Evolutionary conservation across 768 basidiomycete genomes (phyloP), one percentile per base, ranked within the genome.

Genomic region (Auricularia cornea): DNA sequence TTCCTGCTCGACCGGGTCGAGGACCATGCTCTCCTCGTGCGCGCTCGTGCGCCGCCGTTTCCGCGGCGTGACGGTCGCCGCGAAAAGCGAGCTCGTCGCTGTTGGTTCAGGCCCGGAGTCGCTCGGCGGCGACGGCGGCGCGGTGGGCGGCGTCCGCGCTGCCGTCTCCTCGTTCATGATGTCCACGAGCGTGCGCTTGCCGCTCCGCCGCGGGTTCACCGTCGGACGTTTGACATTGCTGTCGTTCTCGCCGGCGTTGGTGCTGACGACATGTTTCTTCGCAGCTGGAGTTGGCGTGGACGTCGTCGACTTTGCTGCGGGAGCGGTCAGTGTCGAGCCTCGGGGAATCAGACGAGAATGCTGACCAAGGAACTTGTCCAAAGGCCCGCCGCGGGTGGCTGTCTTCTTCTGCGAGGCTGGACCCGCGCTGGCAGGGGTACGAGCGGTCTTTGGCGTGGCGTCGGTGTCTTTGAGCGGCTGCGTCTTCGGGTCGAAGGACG

Each of bases 121-220:
- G n/a, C n/a, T 60, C 64, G 78, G 81, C 67, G 80, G 82, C 68
- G 71, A 78, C 35, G 79, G 80, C 62, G 75, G 72, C 4, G 70
- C 26, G 60, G 57, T 18, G 69, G 68, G 10, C 69, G 70, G 30
- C 65, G 61, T 33, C 70, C 83, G 86, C 38, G 72, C 73, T 32
- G 74, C 77, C 11, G 84, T 66, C 65, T 90, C 90, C 20, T 81
- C 78, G 60, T 90, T 88, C 81, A 89, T 82, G 59, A 87, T 82
- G 62, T 86, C 87, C 28, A 80, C 79, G 35, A 93, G 77, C 1
- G 87, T 88, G 62, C 90, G 80, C 72, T 92, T 92, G 18, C 90
- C 90, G 68, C 88, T 92, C 6, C 81, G 79, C 63, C 56, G 56
- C 23, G 56, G 51, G 41, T 69, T 63, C 31, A 68, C 65, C 10